Base-by-base conservation (phyloP, 768 basidiomycete species). In the Tephrocybe sp. region DNA sequence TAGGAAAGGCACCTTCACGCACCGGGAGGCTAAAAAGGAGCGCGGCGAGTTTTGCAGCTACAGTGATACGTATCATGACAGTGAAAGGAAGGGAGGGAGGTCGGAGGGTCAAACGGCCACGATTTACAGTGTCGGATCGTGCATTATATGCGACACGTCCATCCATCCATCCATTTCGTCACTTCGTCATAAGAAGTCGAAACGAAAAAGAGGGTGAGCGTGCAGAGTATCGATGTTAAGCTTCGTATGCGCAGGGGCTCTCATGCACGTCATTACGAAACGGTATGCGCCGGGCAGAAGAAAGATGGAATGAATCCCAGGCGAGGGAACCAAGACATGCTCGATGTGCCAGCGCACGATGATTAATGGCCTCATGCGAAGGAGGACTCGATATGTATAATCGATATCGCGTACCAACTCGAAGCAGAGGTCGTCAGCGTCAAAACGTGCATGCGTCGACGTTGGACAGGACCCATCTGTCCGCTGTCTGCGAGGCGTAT, bases 391-490 rank as follows among this genome's bases (percentile, higher is more conserved):
- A 16, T 32, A 31, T 21, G n/a, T 47, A 36, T 19, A 39, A 39
- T 28, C 18, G 42, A 18, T 2, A 35, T 30, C 32, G 21, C 28
- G 40, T 48, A 38, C 37, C 27, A 30, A 22, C 36, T 19, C 36
- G 36, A 37, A 37, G 34, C 19, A 25, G 24, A 22, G 30, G 21
- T 39, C 41, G 36, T 41, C 47, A 32, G n/a, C n/a, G 47, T 49
- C 47, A 49, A 30, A 48, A 31, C 40, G 26, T 9, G 36, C 26
- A 31, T 28, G 22, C 38, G 25, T 38, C 16, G 37, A 30, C 34
- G 19, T 42, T 42, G 25, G 48, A 43, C 48, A 49, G 48, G 48
- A 49, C 48, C 40, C 48, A 49, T 49, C 48, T 49, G 41, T 49
- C 48, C 45, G 22, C 25, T 46, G 40, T 40, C 41, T 24, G 40